These are phyloP conservation scores for Penicillium griseofulvum DNA, from an alignment of 2,329 filamentous ascomycete species.

Conservation along the genomic window DNA sequence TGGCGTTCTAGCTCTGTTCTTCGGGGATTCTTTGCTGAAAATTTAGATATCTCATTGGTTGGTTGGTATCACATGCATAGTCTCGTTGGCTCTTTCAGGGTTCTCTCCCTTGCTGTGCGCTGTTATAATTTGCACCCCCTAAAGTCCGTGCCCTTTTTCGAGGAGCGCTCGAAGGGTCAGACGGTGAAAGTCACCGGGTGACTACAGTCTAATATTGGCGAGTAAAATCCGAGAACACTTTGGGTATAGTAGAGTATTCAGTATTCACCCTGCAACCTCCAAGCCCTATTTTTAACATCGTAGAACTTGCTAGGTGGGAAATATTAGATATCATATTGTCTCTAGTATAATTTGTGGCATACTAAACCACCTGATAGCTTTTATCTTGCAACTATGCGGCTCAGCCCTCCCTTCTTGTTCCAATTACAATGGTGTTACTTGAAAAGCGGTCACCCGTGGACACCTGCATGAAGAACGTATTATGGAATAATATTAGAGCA, in stretches of 20 bases:
- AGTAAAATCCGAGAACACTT: background rate
- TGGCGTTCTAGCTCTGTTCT: background rate
- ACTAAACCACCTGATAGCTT: background rate
- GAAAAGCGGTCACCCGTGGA: background rate
- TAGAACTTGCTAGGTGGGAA: conserved; percentile 6
- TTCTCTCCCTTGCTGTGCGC: background rate
- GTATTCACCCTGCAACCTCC: no score
- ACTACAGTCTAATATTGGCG: background rate
- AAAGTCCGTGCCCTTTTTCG: background rate
- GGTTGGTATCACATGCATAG: background rate
- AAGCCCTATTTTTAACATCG: background rate
- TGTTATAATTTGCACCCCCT: background rate
- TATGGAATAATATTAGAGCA: background rate
- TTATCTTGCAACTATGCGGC: background rate
- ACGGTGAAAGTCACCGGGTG: background rate
- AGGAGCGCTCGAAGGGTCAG: background rate
- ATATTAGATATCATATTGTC: no score
- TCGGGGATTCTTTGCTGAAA: background rate
- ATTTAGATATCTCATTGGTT: background rate
- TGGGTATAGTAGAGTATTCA: no score
- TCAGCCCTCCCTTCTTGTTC: background rate
- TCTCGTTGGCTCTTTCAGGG: background rate
- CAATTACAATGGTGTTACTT: background rate
- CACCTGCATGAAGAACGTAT: background rate
- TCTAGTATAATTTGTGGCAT: background rate